Base-by-base conservation (phyloP, 1,284 basidiomycete species). In the Agroathelia rolfsii region DNA sequence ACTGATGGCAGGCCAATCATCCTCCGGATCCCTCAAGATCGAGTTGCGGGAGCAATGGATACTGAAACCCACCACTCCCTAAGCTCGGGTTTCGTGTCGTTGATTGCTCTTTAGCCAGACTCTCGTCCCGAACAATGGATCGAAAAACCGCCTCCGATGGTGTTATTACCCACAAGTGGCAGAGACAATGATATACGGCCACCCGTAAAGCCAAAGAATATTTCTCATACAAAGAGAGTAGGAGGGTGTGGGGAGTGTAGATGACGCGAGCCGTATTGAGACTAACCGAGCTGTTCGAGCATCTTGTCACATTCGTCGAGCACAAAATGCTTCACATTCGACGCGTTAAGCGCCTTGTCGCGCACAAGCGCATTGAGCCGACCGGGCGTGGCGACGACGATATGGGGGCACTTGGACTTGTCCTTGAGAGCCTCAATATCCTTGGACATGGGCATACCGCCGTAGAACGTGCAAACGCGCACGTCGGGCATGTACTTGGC, bases 221-320 rank as follows among this genome's bases (percentile, higher is more conserved):
- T n/a, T n/a, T n/a, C n/a, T n/a, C n/a, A n/a, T 53, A 60, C 51
- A 59, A 65, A 55, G 44, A 60, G 48, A 58, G 58, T 53, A 55
- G 54, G 50, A 60, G n/a, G n/a, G n/a, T n/a, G n/a, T 56, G 55
- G 47, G 45, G 48, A 52, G 55, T 35, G 35, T 27, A 48, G 35
- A 50, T 46, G 51, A 49, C 35, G 42, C 38, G 55, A 60, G 63
- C 62, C 66, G 59, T 50, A 49, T 50, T 47, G 48, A 51, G 71
- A 95, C 92, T 94, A 83, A 96, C 92, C 93, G 68, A 99, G 90
- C 79, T 93, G 86, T 76, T 99, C 95, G 58, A 99, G 82, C 89
- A 99, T 97, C 79, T 99, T 99, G 76, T 99, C 95, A 72, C 95
- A 99, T 69, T 99, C 95, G 73, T 99, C 95, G 58, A 99, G 72